Evolutionary conservation across 2,329 filamentous ascomycete genomes (phyloP).

Genomic region (Fusarium nisikadoi): DNA sequence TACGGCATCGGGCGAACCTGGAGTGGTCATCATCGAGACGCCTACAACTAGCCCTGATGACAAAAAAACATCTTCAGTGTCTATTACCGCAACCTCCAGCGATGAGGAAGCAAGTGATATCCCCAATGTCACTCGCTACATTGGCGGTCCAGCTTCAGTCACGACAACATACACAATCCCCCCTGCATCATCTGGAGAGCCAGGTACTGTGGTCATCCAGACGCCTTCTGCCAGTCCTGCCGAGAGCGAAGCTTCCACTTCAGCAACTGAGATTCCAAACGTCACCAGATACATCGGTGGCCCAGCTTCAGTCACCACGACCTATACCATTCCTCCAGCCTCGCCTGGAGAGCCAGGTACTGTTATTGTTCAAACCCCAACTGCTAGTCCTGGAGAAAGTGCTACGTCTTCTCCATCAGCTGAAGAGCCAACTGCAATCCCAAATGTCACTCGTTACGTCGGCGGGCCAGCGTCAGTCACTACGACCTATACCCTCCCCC

Average conservation of each 20-base stretch:
- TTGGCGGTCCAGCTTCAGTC: background rate
- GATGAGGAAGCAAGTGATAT: background rate
- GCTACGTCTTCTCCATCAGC: background rate
- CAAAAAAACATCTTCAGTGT: background rate
- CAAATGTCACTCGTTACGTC: background rate
- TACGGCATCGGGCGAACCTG: background rate
- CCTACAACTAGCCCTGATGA: background rate
- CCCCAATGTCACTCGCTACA: background rate
- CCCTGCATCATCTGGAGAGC: background rate
- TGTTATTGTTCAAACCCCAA: background rate
- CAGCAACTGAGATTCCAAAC: background rate
- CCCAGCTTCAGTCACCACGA: background rate
- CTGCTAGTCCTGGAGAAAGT: background rate
- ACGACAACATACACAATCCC: background rate
- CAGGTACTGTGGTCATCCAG: slow-evolving; percentile 9
- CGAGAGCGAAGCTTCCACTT: background rate
- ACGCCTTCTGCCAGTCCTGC: background rate
- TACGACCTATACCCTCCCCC: background rate
- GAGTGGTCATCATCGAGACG: slow-evolving; percentile 8
- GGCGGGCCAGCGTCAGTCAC: background rate
- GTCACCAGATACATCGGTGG: background rate
- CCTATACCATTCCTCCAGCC: background rate
- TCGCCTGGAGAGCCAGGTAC: background rate
- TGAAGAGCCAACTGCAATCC: background rate
- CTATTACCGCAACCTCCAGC: fast-evolving